A percentile compares a stretch with the other conserved stretches of the same genome.
Conservation (phyloP, 2,329 filamentous ascomycete genomes). For the Allantophomopsis cytisporea region DNA sequence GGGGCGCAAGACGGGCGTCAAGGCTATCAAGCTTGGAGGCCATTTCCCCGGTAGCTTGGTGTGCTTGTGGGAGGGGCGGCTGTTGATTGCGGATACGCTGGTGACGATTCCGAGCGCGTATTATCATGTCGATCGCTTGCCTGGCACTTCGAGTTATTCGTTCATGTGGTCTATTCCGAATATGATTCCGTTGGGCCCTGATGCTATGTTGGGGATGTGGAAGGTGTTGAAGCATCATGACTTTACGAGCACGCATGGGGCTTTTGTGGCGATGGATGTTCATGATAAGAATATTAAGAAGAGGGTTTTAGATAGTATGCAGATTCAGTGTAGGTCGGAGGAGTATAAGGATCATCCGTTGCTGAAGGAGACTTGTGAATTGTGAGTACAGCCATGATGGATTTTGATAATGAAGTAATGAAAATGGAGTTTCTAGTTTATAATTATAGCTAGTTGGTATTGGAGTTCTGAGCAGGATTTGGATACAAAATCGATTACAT, state of each 20-base stretch:
- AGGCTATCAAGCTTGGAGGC: conserved; percentile 57
- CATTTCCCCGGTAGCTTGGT: conserved; percentile 70
- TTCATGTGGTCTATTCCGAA: conserved; percentile 74
- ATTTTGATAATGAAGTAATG: too few species aligned
- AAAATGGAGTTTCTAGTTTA: too few species aligned
- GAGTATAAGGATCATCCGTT: conserved; percentile 13
- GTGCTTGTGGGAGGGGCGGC: conserved; percentile 40
- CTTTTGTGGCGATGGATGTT: conserved; percentile 52
- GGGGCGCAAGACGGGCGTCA: conserved; percentile 30
- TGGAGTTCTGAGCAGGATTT: too few species aligned
- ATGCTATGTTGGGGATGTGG: conserved; percentile 58
- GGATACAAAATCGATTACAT: too few species aligned
- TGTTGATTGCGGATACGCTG: conserved; percentile 70
- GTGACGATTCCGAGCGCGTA: conserved; percentile 51
- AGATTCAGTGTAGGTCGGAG: conserved; percentile 45
- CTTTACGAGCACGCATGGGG: conserved; percentile 55
- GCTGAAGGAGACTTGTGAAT: conserved; percentile 8
- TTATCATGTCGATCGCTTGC: conserved; percentile 30
- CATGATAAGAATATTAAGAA: conserved; percentile 38
- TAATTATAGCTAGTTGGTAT: too few species aligned
- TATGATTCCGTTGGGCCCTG: conserved; percentile 54
- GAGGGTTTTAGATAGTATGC: conserved; percentile 61
- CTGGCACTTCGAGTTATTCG: conserved; percentile 38
- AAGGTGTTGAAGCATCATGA: conserved; percentile 42
- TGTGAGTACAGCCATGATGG: too few species aligned